Evolutionary conservation across 2,329 filamentous ascomycete genomes (phyloP).

Genomic region (Fusarium sp.): DNA sequence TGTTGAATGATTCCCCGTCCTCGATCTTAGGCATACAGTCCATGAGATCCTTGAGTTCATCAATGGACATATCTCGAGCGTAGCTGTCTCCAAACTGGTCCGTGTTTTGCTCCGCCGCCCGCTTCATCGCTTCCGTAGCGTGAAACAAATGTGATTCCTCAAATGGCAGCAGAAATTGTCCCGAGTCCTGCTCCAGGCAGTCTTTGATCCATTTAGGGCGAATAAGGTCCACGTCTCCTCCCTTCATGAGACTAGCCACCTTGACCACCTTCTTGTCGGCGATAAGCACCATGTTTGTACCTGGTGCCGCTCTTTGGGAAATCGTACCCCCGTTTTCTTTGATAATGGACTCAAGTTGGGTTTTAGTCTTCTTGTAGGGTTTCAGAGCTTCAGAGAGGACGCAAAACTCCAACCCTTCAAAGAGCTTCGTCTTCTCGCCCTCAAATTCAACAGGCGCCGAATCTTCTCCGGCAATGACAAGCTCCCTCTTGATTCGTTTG

Average conservation of each 20-base stretch:
- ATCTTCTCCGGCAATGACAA: conserved; percentile 78
- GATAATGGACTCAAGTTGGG: conserved; percentile 82
- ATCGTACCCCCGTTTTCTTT: conserved; percentile 86
- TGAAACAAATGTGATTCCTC: conserved; percentile 78
- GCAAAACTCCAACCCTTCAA: conserved; percentile 83
- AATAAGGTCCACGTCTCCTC: conserved; percentile 77
- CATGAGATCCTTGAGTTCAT: conserved; percentile 70
- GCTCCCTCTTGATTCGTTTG: conserved; percentile 75
- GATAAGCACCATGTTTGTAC: conserved; percentile 74
- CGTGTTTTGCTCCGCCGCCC: conserved; percentile 69
- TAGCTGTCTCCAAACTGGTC: conserved; percentile 90
- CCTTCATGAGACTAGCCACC: conserved; percentile 84
- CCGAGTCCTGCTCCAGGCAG: conserved; percentile 72
- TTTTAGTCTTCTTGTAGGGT: conserved; percentile 80
- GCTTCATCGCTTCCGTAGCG: conserved; percentile 66
- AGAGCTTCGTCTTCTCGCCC: conserved; percentile 72
- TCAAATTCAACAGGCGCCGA: conserved; percentile 57
- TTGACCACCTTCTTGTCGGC: conserved; percentile 86
- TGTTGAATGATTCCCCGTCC: conserved; percentile 55
- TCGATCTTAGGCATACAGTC: conserved; percentile 63
- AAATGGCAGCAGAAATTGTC: conserved; percentile 72
- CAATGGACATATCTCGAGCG: conserved; percentile 72
- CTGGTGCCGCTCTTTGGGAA: conserved; percentile 76
- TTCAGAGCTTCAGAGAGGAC: conserved; percentile 81
- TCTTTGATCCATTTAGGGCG: conserved; percentile 86